Evolutionary conservation across 257 asterid genomes (phyloP).

Genomic region (Sherardia arvensis): DNA sequence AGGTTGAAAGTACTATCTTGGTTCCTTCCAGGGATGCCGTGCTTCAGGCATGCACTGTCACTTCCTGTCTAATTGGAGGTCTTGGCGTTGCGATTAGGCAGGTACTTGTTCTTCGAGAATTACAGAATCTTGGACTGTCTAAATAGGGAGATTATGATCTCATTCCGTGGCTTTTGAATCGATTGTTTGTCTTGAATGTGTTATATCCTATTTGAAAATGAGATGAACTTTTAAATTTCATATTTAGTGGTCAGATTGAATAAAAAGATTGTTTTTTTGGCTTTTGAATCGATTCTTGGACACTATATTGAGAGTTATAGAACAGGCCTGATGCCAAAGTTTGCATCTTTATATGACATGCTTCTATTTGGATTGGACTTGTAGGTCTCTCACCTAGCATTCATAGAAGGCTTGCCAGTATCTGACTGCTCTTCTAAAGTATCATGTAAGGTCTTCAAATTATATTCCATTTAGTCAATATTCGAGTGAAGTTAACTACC

Average conservation of each 20-base stretch:
- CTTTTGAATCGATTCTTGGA: neutral
- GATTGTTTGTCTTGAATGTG: neutral
- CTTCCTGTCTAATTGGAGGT: conserved; percentile 54
- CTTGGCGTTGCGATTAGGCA: conserved; percentile 59
- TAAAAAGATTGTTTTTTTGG: neutral
- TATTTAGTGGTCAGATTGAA: neutral
- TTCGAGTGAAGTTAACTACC: neutral
- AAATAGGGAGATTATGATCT: neutral
- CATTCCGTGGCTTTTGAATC: neutral
- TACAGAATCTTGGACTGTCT: neutral
- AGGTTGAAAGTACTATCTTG: conserved; percentile 20
- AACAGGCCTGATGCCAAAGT: neutral
- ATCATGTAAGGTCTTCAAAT: conserved; percentile 42
- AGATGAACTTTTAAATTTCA: neutral
- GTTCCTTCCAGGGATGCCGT: conserved; percentile 61
- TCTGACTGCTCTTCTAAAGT: conserved; percentile 48
- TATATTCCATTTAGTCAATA: conserved; percentile 1
- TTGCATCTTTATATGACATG: neutral
- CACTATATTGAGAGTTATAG: neutral
- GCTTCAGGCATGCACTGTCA: conserved; percentile 70
- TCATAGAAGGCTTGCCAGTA: conserved; percentile 56
- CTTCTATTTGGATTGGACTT: conserved; percentile 14
- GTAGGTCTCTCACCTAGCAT: conserved; percentile 71
- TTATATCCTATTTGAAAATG: neutral
- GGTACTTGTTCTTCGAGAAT: conserved; percentile 29